Conservation (phyloP, 1,139 yeast species). For the Protomyces macrosporus region DNA sequence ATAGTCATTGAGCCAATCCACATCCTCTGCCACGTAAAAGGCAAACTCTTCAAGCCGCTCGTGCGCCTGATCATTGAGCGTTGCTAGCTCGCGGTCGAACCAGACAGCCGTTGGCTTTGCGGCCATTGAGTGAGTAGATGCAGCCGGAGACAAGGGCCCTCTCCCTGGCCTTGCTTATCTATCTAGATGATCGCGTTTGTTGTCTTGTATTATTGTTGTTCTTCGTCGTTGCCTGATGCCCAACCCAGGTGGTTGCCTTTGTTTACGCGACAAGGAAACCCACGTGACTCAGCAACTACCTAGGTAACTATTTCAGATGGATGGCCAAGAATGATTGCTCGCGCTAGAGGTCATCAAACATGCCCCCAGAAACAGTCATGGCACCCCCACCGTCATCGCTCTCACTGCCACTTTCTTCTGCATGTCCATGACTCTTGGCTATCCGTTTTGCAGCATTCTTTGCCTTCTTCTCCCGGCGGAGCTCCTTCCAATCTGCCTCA, state of each 20-base stretch:
- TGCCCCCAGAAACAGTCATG: not conserved
- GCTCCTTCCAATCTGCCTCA: conserved; percentile 81
- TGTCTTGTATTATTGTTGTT: not conserved
- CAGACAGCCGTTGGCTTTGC: not conserved
- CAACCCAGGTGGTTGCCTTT: too few relatives aligned
- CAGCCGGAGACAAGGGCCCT: too few relatives aligned
- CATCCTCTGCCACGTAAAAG: conserved; percentile 5
- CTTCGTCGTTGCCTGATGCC: not conserved
- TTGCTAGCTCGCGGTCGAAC: not conserved
- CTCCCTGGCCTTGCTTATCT: too few relatives aligned
- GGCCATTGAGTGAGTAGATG: not conserved
- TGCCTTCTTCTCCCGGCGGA: conserved; percentile 61
- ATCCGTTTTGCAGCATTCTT: conserved; percentile 28
- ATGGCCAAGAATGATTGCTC: not conserved
- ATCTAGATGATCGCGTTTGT: too few relatives aligned
- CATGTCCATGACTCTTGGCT: conserved; percentile 49
- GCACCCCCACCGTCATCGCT: not conserved
- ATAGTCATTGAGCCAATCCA: conserved; percentile 7
- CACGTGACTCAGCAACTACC: not conserved
- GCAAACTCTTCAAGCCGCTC: conserved; percentile 13
- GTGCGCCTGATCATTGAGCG: not conserved
- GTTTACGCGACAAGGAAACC: not conserved
- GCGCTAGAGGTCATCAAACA: conserved; percentile 7
- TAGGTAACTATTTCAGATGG: not conserved
- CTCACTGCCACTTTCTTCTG: conserved; percentile 43